Percentiles rank a stretch among this genome's conserved stretches.
These are phyloP conservation scores for Penicillium psychrosexuale DNA, from an alignment of 2,329 filamentous ascomycete species.

Conservation along the genomic window DNA sequence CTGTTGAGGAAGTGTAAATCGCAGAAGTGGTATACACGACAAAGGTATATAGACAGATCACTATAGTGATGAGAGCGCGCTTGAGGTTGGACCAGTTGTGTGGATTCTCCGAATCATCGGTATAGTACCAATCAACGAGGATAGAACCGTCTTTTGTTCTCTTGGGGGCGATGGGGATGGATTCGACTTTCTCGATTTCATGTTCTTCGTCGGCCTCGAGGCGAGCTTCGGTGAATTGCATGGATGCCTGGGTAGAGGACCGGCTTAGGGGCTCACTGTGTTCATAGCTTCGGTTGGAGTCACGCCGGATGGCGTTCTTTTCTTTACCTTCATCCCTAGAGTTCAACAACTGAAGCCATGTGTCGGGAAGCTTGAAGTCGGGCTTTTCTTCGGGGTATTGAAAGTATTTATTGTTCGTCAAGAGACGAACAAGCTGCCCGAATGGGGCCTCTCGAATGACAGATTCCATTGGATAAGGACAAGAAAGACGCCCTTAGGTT, in stretches of 20 bases:
- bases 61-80: conserved; percentile 22
- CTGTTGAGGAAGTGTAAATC: conserved; percentile 32
- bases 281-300: not conserved
- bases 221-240: conserved; percentile 21
- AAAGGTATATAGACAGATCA: conserved; percentile 38
- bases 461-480: conserved; percentile 13
- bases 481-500: not conserved
- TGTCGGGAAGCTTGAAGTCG: conserved; percentile 28
- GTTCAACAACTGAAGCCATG: conserved; percentile 21
- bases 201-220: conserved; percentile 28
- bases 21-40: conserved; percentile 37
- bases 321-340: not conserved
- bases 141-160: conserved; percentile 37
- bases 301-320: not conserved
- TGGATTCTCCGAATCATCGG: conserved; percentile 26
- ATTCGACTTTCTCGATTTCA: conserved; percentile 29
- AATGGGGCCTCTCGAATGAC: conserved; percentile 46
- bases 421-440: conserved; percentile 46
- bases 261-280: conserved; percentile 8
- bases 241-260: conserved; percentile 11
- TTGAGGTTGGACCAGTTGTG: conserved; percentile 35
- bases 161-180: conserved; percentile 31
- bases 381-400: conserved; percentile 46
- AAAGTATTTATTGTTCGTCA: conserved; percentile 44
- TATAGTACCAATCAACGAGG: conserved; percentile 36